These are phyloP conservation scores for Stenogyne calaminthoides DNA, from an alignment of 305 asterid species.

Conservation along the genomic window DNA sequence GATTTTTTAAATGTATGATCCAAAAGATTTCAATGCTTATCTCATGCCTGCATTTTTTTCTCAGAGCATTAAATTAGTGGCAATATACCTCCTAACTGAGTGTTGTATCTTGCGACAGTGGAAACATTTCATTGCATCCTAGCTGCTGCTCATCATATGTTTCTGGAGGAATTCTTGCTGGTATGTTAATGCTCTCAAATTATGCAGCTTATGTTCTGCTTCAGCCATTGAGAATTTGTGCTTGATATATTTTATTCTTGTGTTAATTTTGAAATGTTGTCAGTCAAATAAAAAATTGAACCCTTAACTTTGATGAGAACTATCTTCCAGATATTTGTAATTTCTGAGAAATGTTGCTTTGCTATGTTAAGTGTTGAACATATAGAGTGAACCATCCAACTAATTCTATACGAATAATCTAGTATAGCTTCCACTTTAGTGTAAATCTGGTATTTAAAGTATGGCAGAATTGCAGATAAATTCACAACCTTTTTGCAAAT, in stretches of 20 bases:
- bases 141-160: constrained; percentile 52
- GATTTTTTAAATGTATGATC: constrained; percentile 11
- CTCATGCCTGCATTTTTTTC: constrained; percentile 12
- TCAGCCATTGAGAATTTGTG: neutral
- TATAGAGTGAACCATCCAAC: constrained; percentile 1
- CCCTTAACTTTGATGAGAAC: constrained; percentile 5
- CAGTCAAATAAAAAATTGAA: constrained; percentile 13
- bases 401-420: neutral
- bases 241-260: constrained; percentile 4
- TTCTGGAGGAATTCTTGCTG: constrained; percentile 96
- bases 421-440: constrained; percentile 6
- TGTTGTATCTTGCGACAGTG: constrained; percentile 54
- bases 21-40: neutral
- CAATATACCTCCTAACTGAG: constrained; percentile 17
- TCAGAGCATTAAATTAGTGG: constrained; percentile 12
- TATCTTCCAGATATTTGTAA: constrained; percentile 14
- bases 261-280: constrained; percentile 14
- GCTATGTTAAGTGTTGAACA: constrained; percentile 8
- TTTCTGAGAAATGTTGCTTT: neutral
- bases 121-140: constrained; percentile 69
- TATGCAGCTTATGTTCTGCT: neutral
- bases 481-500: too few relatives aligned
- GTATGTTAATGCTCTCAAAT: constrained; percentile 48
- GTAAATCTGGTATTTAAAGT: constrained; percentile 23
- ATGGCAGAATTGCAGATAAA: neutral